Evolutionary conservation across 2,329 filamentous ascomycete species (phyloP).

Genomic region (Monosporascus sp.): DNA sequence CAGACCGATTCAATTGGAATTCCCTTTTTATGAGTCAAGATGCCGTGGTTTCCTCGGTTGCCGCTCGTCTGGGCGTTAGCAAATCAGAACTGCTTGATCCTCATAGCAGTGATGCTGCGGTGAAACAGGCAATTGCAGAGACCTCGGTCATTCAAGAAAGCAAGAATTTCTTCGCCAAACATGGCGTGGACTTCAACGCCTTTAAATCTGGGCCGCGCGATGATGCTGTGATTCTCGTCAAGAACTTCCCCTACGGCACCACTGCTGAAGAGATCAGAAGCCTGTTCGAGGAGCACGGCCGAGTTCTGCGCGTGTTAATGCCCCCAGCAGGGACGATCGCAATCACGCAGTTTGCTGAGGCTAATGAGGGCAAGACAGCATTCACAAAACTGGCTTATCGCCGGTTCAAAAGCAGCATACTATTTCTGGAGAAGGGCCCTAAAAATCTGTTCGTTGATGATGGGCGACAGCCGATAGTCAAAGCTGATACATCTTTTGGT

Average conservation of each 20-base stretch:
- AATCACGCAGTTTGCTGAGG: constrained; percentile 79
- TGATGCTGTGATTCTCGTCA: constrained; percentile 82
- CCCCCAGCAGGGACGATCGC: constrained; percentile 90
- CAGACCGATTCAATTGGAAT: constrained; percentile 90
- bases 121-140: constrained; percentile 95
- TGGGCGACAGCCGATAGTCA: constrained; percentile 22
- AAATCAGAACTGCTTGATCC: constrained; percentile 92
- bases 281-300: constrained; percentile 80
- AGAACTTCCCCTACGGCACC: constrained; percentile 88
- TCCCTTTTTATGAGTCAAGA: constrained; percentile 99
- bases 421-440: constrained; percentile 92
- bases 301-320: constrained; percentile 78
- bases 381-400: constrained; percentile 84
- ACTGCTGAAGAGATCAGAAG: constrained; percentile 71
- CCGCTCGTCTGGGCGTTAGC: constrained; percentile 77
- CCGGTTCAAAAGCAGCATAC: constrained; percentile 81
- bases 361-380: constrained; percentile 74
- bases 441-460: constrained; percentile 63
- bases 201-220: constrained; percentile 83
- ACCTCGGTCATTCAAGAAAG: constrained; percentile 95
- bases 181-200: constrained; percentile 86
- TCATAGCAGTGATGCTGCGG: constrained; percentile 88
- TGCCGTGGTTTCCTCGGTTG: constrained; percentile 85
- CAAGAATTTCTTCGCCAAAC: constrained; percentile 80
- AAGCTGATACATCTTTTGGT: constrained; percentile 27